phyloP scores from a whole-genome alignment of 129 eudicot genomes.

The Solidago caesia region DNA sequence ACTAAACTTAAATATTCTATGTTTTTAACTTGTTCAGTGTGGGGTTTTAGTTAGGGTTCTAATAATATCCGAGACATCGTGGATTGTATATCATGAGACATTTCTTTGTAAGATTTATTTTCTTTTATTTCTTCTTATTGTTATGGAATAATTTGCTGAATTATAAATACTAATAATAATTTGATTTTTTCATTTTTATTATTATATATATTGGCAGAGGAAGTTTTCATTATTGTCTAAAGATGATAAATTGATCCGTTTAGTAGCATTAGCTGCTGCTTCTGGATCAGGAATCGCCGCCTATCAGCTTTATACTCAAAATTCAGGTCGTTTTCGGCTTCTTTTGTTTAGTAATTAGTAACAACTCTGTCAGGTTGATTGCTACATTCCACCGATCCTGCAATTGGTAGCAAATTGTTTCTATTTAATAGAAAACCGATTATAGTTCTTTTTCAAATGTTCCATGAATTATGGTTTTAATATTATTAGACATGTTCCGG shows the following conservation, averaged over 20 bases:
- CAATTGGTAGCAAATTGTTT: background rate
- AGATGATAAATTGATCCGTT: slow-evolving; percentile 37
- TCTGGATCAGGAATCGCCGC: slow-evolving; percentile 52
- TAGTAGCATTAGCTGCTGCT: slow-evolving; percentile 50
- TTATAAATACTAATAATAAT: background rate
- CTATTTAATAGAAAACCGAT: background rate
- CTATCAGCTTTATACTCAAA: slow-evolving; percentile 26
- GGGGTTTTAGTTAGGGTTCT: slow-evolving; percentile 4
- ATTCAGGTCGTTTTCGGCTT: slow-evolving; percentile 37
- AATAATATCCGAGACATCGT: background rate
- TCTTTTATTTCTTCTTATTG: background rate
- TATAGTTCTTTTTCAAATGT: background rate
- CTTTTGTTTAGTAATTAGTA: too few species aligned
- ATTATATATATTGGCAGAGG: slow-evolving; percentile 52
- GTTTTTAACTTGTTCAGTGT: background rate
- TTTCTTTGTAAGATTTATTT: background rate
- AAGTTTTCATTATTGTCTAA: slow-evolving; percentile 31
- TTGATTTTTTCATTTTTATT: too few species aligned
- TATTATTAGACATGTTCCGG: background rate
- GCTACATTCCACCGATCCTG: background rate
- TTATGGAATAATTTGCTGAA: background rate
- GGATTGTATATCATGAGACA: background rate
- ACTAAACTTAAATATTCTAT: too few species aligned
- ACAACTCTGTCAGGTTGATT: too few species aligned
- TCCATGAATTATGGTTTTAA: background rate